Conservation (phyloP, 179 eudicot genomes). For the Actinidia arguta region DNA sequence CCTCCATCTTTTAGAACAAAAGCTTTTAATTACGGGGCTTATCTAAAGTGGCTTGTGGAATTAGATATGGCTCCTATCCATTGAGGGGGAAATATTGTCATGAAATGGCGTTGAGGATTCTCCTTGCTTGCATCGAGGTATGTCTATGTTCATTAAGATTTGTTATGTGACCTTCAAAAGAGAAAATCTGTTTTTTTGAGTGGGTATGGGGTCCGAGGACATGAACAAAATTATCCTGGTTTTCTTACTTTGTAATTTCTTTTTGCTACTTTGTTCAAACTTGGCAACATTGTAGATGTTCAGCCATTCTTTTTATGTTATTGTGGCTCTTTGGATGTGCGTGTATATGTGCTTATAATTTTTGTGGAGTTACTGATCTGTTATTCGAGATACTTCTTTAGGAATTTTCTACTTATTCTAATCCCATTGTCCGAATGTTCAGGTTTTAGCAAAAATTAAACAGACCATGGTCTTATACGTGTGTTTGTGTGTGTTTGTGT, state of each 20-base stretch:
- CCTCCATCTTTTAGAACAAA: slow-evolving; percentile 4
- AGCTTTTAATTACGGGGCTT: slow-evolving; percentile 11
- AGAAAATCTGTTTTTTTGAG: neutral
- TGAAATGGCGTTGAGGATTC: slow-evolving; percentile 96
- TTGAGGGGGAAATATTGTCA: slow-evolving; percentile 92
- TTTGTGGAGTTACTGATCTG: too few relatives aligned
- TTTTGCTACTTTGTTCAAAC: neutral
- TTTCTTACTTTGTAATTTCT: neutral
- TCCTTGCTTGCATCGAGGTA: slow-evolving; percentile 97
- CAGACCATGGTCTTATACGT: neutral
- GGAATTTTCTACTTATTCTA: too few relatives aligned
- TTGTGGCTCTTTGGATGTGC: neutral
- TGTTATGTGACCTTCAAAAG: neutral
- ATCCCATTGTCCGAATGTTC: too few relatives aligned
- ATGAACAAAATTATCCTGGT: neutral
- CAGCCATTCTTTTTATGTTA: neutral
- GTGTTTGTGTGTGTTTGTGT: too few relatives aligned
- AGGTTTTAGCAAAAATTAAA: neutral
- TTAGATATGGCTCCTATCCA: slow-evolving; percentile 93
- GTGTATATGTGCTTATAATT: neutral
- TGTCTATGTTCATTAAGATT: neutral
- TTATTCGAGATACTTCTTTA: too few relatives aligned
- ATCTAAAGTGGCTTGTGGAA: slow-evolving; percentile 23
- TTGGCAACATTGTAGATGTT: neutral
- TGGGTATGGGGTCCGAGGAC: neutral